A percentile compares a stretch with the other conserved stretches of the same genome.
These are phyloP conservation scores for Ophiocordyceps camponoti-leonardi DNA, from an alignment of 2,329 filamentous ascomycete genomes.

Conservation along the genomic window DNA sequence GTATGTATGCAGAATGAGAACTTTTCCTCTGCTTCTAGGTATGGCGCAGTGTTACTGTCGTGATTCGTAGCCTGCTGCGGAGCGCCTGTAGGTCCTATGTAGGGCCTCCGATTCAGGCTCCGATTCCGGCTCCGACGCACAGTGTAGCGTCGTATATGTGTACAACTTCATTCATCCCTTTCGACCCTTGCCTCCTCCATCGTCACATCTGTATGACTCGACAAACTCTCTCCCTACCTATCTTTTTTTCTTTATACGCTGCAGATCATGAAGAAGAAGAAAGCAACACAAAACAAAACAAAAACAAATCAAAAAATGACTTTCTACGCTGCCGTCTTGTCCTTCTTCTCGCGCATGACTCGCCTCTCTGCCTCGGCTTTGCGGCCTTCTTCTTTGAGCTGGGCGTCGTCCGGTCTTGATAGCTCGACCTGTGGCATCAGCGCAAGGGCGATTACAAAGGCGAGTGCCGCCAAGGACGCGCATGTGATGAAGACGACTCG, in stretches of 20 bases:
- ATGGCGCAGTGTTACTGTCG: not conserved
- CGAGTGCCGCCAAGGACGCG: constrained; percentile 15
- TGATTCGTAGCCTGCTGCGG: no score
- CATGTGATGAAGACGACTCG: constrained; percentile 20
- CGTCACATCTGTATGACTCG: not conserved
- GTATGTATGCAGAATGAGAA: not conserved
- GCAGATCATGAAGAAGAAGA: not conserved
- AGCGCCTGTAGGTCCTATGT: no score
- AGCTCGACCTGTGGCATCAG: constrained; percentile 23
- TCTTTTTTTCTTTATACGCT: not conserved
- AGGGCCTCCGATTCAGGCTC: not conserved
- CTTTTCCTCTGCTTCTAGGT: not conserved
- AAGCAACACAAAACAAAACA: not conserved
- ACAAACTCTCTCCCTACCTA: not conserved
- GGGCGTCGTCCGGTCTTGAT: constrained; percentile 17
- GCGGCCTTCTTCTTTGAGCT: constrained; percentile 17
- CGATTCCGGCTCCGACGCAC: not conserved
- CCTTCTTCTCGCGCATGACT: not conserved
- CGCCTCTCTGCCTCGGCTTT: constrained; percentile 6
- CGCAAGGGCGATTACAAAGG: constrained; percentile 19
- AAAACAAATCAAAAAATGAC: no score
- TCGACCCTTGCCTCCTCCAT: no score
- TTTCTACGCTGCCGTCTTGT: not conserved
- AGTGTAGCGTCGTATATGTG: not conserved
- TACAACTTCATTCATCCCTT: no score